These are phyloP conservation scores for Kodamaea alishanica DNA, from an alignment of 1,139 yeast genomes.

Conservation along the genomic window DNA sequence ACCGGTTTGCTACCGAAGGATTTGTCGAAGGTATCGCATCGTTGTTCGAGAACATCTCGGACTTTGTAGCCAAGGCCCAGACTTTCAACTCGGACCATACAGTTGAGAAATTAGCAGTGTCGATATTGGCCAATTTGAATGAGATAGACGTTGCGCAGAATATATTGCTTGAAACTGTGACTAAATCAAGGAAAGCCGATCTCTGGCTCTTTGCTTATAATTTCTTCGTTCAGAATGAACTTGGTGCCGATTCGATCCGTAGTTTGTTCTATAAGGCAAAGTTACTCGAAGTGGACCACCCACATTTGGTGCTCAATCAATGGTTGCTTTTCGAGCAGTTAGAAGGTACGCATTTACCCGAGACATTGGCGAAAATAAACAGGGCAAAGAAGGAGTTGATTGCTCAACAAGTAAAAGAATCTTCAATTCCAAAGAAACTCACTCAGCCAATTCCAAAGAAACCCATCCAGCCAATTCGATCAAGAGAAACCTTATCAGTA, in stretches of 20 bases:
- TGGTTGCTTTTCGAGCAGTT: slow-evolving; percentile 39
- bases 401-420: neutral
- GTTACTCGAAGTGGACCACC: slow-evolving; percentile 41
- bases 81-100: slow-evolving; percentile 24
- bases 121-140: slow-evolving; percentile 25
- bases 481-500: slow-evolving; percentile 56
- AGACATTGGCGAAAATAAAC: too few species aligned
- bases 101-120: slow-evolving; percentile 38
- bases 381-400: too few species aligned
- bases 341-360: slow-evolving; percentile 22
- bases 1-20: slow-evolving; percentile 12
- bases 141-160: slow-evolving; percentile 25
- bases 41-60: slow-evolving; percentile 10
- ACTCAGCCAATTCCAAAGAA: neutral
- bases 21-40: slow-evolving; percentile 12
- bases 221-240: slow-evolving; percentile 26
- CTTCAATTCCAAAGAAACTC: neutral
- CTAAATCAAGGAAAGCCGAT: slow-evolving; percentile 28
- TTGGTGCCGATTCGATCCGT: neutral
- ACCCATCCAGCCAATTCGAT: slow-evolving; percentile 26
- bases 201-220: slow-evolving; percentile 48
- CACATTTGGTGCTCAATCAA: slow-evolving; percentile 49
- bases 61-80: slow-evolving; percentile 21
- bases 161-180: slow-evolving; percentile 5
- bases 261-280: too few species aligned